A percentile compares a stretch with the other conserved stretches of the same genome.
These are phyloP conservation scores for Phytophthora cactorum DNA, from an alignment of 352 stramenopile species.

Conservation along the genomic window DNA sequence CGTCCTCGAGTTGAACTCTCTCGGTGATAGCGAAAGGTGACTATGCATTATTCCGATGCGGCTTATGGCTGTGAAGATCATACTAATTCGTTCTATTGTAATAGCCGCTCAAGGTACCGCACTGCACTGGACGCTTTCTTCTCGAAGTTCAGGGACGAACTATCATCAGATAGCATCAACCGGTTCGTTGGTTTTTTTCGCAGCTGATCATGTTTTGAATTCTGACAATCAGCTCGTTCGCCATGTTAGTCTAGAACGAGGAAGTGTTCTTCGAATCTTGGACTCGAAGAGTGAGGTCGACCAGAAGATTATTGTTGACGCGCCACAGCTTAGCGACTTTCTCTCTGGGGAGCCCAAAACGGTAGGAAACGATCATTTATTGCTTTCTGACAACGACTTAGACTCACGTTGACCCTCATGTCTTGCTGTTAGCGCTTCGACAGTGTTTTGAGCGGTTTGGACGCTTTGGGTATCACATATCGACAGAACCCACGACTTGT, in stretches of 20 bases:
- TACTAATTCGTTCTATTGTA: background rate
- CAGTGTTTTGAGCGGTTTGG: constrained; percentile 59
- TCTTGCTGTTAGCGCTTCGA: constrained; percentile 65
- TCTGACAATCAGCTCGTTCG: constrained; percentile 5
- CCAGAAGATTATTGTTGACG: constrained; percentile 69
- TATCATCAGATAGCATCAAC: constrained; percentile 80
- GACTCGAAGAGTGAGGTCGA: constrained; percentile 85
- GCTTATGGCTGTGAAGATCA: background rate
- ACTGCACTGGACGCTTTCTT: constrained; percentile 73
- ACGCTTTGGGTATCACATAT: constrained; percentile 67
- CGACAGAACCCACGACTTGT: constrained; percentile 76
- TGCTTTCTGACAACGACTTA: background rate
- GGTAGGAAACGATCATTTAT: constrained; percentile 29
- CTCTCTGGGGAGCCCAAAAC: constrained; percentile 62
- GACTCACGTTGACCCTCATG: constrained; percentile 9
- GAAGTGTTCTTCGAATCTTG: constrained; percentile 86
- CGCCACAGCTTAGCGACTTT: constrained; percentile 68
- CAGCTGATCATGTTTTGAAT: background rate
- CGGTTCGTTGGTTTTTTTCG: constrained; percentile 42
- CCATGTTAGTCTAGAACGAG: constrained; percentile 65
- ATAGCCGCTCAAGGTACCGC: constrained; percentile 74
- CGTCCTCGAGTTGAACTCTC: constrained; percentile 80
- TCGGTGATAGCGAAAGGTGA: constrained; percentile 83
- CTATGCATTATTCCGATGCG: background rate
- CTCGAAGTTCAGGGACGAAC: constrained; percentile 56